These are phyloP conservation scores for Bipolaris zeicola DNA, from an alignment of 2,329 filamentous ascomycete genomes.

Conservation along the genomic window DNA sequence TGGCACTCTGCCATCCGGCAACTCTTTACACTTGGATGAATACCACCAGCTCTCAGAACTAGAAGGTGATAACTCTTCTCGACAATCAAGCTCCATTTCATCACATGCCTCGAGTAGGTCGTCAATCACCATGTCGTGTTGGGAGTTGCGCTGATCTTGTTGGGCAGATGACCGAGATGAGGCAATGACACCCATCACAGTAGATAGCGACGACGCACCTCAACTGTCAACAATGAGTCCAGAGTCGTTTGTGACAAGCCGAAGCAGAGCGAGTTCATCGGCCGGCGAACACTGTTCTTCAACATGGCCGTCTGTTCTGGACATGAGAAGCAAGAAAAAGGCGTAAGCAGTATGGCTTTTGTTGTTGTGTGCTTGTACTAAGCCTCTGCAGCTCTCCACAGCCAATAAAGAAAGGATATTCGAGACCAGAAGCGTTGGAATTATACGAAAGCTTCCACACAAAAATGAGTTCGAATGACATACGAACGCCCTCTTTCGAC, in stretches of 20 bases:
- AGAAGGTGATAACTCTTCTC: conserved; percentile 39
- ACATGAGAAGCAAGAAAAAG: conserved; percentile 5
- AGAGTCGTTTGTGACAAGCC: conserved; percentile 32
- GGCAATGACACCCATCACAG: conserved; percentile 25
- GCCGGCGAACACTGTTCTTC: conserved; percentile 16
- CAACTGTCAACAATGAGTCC: conserved; percentile 34
- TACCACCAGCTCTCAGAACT: conserved; percentile 36
- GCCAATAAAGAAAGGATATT: conserved; percentile 26
- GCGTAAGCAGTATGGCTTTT: conserved; percentile 5
- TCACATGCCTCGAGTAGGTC: conserved; percentile 38
- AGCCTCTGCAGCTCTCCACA: conserved; percentile 20
- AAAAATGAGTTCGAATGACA: not conserved
- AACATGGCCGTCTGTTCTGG: not conserved
- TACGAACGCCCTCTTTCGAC: conserved; percentile 16
- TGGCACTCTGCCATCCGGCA: conserved; percentile 41
- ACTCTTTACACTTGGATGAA: conserved; percentile 34
- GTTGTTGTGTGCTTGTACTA: not conserved
- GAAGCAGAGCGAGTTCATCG: conserved; percentile 27
- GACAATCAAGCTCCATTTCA: conserved; percentile 34
- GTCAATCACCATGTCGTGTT: not conserved
- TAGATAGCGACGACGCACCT: conserved; percentile 28
- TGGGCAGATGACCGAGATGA: conserved; percentile 35
- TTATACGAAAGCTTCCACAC: conserved; percentile 22
- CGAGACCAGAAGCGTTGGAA: conserved; percentile 28
- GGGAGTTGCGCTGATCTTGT: not conserved